phyloP scores from a whole-genome alignment of 2,329 filamentous ascomycete species.

The Colletotrichum sp. region DNA sequence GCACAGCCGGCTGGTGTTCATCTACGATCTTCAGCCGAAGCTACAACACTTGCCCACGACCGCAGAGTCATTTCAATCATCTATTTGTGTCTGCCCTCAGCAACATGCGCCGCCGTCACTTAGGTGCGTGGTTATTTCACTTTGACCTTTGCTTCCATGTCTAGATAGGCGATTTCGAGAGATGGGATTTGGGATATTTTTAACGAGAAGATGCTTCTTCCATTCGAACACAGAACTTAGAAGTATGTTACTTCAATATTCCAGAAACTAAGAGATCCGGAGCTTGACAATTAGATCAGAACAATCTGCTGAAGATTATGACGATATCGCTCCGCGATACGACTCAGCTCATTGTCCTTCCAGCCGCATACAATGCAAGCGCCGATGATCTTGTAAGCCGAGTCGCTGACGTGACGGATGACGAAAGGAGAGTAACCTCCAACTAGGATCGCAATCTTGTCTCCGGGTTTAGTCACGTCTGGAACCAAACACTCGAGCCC shows the following conservation, averaged over 20 bases:
- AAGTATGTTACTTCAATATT: rapidly evolving
- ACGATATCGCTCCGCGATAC: neutral
- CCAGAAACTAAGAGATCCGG: rapidly evolving
- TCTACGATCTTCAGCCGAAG: too few species aligned
- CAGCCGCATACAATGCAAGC: neutral
- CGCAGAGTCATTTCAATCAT: too few species aligned
- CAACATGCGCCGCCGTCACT: too few species aligned
- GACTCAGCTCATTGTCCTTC: neutral
- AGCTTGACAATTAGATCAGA: rapidly evolving
- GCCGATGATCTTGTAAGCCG: neutral
- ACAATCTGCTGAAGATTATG: neutral
- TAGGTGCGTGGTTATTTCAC: rapidly evolving
- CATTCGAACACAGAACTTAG: too few species aligned
- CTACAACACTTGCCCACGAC: too few species aligned
- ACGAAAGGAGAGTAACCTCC: neutral
- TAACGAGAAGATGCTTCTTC: too few species aligned
- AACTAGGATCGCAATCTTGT: neutral
- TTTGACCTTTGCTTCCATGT: too few species aligned
- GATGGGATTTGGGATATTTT: too few species aligned
- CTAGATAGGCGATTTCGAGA: too few species aligned
- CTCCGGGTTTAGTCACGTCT: neutral
- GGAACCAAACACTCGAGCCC: neutral
- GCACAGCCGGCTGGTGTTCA: too few species aligned
- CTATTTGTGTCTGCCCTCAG: too few species aligned
- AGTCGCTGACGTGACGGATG: neutral